phyloP scores from a whole-genome alignment of 2,329 filamentous ascomycete species.

The Sarocladium kiliense region DNA sequence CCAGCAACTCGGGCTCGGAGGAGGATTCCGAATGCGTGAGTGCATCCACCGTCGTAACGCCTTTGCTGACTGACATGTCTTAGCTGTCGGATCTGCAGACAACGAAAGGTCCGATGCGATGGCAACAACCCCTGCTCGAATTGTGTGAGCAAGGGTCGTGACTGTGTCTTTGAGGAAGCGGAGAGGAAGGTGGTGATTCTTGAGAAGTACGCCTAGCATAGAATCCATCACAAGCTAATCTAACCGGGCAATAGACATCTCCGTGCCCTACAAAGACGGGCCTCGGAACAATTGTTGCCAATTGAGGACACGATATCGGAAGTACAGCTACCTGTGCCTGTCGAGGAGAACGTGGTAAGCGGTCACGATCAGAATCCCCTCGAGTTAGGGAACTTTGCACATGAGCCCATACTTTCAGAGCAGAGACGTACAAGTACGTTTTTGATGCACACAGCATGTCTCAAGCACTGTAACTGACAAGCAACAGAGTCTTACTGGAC shows the following conservation, averaged over 20 bases:
- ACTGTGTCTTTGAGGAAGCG: not conserved
- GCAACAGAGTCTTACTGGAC: no score
- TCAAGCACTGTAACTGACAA: no score
- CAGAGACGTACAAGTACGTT: no score
- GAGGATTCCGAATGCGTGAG: not conserved
- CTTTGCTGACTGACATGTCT: not conserved
- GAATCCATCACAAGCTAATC: no score
- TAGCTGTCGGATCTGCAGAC: not conserved
- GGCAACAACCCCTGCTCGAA: not conserved
- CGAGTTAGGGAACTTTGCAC: no score
- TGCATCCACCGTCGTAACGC: not conserved
- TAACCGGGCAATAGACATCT: not conserved
- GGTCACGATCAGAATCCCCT: no score
- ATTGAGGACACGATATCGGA: not conserved
- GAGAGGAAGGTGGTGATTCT: not conserved
- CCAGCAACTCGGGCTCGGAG: not conserved
- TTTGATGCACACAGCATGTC: no score
- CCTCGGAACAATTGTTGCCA: not conserved
- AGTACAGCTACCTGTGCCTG: not conserved
- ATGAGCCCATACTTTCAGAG: no score
- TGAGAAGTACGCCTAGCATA: not conserved
- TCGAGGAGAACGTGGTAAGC: not conserved
- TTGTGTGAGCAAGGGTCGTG: not conserved
- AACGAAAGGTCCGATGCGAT: not conserved
- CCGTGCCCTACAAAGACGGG: not conserved